These are phyloP conservation scores for Cinchona pubescens DNA, from an alignment of 257 asterid genomes.

Conservation along the genomic window DNA sequence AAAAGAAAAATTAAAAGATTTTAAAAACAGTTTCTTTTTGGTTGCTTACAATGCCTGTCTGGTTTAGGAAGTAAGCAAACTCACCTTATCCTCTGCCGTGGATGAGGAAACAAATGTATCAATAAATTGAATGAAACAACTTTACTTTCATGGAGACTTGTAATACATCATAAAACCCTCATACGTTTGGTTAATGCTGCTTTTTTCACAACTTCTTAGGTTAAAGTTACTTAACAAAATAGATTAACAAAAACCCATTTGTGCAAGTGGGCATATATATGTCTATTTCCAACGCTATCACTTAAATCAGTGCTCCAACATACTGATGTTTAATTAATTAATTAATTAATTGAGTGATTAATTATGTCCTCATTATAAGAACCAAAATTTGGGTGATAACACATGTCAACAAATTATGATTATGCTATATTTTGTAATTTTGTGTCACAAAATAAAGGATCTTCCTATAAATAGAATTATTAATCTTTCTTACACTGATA, in stretches of 20 bases:
- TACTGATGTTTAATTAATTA: constrained; percentile 22
- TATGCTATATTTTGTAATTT: too few species aligned
- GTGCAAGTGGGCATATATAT: constrained; percentile 45
- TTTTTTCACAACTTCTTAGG: constrained; percentile 6
- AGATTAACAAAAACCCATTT: constrained; percentile 21
- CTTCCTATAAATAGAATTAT: too few species aligned
- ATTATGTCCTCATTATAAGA: too few species aligned
- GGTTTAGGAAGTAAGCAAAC: constrained; percentile 17
- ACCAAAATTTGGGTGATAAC: too few species aligned
- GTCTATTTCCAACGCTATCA: constrained; percentile 22
- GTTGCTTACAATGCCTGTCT: constrained; percentile 17
- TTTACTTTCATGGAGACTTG: constrained; percentile 6
- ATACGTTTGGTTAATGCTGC: neutral
- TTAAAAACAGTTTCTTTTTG: constrained; percentile 29
- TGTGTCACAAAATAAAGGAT: too few species aligned
- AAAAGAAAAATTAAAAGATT: constrained; percentile 10
- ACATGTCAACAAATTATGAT: too few species aligned
- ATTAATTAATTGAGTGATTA: too few species aligned
- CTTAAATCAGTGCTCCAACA: constrained; percentile 13
- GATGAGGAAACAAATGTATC: constrained; percentile 39
- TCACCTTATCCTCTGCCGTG: constrained; percentile 31
- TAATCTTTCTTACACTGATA: too few species aligned
- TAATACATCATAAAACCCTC: neutral
- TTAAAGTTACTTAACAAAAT: constrained; percentile 1
- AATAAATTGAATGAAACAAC: constrained; percentile 21